A percentile compares a stretch with the other conserved stretches of the same genome.
Conservation (phyloP, 1,284 basidiomycete species). For the Sanghuangporus baumii region DNA sequence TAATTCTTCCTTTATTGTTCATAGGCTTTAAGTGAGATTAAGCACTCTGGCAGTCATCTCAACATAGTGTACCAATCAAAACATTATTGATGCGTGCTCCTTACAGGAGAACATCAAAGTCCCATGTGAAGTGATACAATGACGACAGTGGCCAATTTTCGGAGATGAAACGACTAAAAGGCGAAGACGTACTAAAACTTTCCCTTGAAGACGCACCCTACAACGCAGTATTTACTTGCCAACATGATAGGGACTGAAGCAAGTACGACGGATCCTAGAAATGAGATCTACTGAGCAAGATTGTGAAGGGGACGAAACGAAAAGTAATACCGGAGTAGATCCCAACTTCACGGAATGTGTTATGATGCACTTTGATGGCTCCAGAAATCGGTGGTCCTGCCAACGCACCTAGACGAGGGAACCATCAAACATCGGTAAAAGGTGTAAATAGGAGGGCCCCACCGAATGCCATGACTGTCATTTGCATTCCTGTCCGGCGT, state of each 20-base stretch:
- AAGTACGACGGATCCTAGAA: neutral
- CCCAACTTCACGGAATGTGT: conserved; percentile 24
- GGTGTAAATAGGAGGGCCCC: neutral
- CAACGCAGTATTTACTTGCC: conserved; percentile 26
- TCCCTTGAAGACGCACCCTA: neutral
- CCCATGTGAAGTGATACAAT: too few relatives aligned
- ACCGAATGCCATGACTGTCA: conserved; percentile 24
- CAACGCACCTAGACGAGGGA: conserved; percentile 22
- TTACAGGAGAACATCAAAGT: too few relatives aligned
- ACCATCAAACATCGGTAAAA: neutral
- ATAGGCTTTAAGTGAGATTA: too few relatives aligned
- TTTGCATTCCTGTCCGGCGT: conserved; percentile 25
- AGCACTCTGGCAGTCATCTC: too few relatives aligned
- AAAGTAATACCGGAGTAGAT: conserved; percentile 26
- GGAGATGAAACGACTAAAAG: too few relatives aligned
- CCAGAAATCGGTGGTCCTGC: conserved; percentile 29
- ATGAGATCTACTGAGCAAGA: neutral
- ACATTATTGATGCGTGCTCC: too few relatives aligned
- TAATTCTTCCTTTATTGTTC: too few relatives aligned
- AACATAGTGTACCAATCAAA: too few relatives aligned
- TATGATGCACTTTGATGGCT: conserved; percentile 24
- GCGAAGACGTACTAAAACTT: neutral
- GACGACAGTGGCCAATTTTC: too few relatives aligned
- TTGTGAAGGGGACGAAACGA: neutral
- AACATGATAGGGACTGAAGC: conserved; percentile 30